Percentiles rank a stretch among this genome's conserved stretches.
These are phyloP conservation scores for cucumber (Cucumis sativus) DNA, from an alignment of 306 rosid species.

Conservation along the genomic window Cucumber_9930_V3 NC_026656.2:13718001-13718500, in stretches of 20 bases:
- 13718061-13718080: slow-evolving; percentile 81
- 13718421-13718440: slow-evolving; percentile 70
- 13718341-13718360: slow-evolving; percentile 43
- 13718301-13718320: slow-evolving; percentile 38
- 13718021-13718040: not conserved
- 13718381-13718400: slow-evolving; percentile 47
- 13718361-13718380: slow-evolving; percentile 36
- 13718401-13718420: slow-evolving; percentile 96
- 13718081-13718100: slow-evolving; percentile 42
- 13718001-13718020: not conserved
- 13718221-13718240: slow-evolving; percentile 11
- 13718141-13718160: slow-evolving; percentile 31
- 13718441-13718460: slow-evolving; percentile 94
- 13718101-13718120: slow-evolving; percentile 58
- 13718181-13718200: not conserved
- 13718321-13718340: slow-evolving; percentile 31
- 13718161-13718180: slow-evolving; percentile 6
- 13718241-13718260: slow-evolving; percentile 62
- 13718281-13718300: slow-evolving; percentile 39
- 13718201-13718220: slow-evolving; percentile 14
- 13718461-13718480: slow-evolving; percentile 41
- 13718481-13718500: slow-evolving; percentile 34
- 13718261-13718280: slow-evolving; percentile 32
- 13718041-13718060: not conserved
- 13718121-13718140: slow-evolving; percentile 63